Base-by-base conservation (phyloP, 1,139 yeast species). In the Geotrichum aggregatum region DNA sequence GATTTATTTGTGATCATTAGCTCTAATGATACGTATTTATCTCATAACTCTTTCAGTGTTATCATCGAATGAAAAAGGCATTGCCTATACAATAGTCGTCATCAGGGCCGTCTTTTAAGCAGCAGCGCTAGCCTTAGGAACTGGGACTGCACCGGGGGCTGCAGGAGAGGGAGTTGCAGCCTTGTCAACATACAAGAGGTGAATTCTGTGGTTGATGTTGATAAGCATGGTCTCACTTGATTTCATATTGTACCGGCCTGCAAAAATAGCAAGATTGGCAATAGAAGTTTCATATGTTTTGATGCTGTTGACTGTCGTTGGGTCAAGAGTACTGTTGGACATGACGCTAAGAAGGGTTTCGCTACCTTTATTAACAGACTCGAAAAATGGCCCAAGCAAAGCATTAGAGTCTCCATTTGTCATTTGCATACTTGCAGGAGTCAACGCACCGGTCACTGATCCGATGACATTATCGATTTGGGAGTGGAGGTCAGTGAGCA, bases 391-490 rank as follows among this genome's bases (percentile, higher is more conserved):
- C 7, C 58, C 59, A 3, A 65, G 60, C 28, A 64, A 54, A 30
- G 59, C 53, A 43, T 56, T 54, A 16, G 60, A 62, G 31, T 64
- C 54, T 3, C 56, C 60, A 43, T 54, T 53, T 14, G 68, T 57
- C 21, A 56, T 34, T 19, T 67, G 66, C n/a, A 59, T 54, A 5
- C 68, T 62, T 18, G 59, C 34, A 14, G 64, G 63, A 21, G 62
- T 54, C 18, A 62, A 54, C 5, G 58, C 59, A 26, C 61, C 55
- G 19, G 61, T 57, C 39, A 63, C 50, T 19, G 58, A 52, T 2
- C 63, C 66, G 35, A 66, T 57, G 8, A 61, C 44, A 50, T 64
- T 65, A 52, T 67, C 70, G 46, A 66, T 59, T 54, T 67, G 71
- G 16, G 67, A 66, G 55, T 67, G 69, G 21, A 65, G 50, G 34